Evolutionary conservation across 768 basidiomycete species (phyloP).

Genomic region (Collybia nuda): DNA sequence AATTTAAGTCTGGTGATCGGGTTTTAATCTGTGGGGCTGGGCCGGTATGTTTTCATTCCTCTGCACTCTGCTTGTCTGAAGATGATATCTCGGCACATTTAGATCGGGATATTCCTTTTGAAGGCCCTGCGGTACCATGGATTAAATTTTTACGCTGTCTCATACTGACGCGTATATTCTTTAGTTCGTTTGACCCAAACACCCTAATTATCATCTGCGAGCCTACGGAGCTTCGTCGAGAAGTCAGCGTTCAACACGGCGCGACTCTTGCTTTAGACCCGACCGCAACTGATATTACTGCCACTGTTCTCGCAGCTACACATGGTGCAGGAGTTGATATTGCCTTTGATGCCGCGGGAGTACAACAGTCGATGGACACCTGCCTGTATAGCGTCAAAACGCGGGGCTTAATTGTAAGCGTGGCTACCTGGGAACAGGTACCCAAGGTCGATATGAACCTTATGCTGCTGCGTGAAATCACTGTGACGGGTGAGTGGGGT

Average conservation of each 20-base stretch:
- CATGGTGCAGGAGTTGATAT: constrained; percentile 38
- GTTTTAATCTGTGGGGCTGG: constrained; percentile 43
- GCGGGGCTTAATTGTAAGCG: constrained; percentile 37
- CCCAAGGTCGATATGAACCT: constrained; percentile 35
- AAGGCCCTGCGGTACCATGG: constrained; percentile 32
- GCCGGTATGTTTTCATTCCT: constrained; percentile 28
- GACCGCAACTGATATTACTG: constrained; percentile 21
- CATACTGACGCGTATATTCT: background rate
- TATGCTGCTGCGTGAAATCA: constrained; percentile 35
- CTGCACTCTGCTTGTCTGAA: background rate
- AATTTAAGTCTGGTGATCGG: constrained; percentile 31
- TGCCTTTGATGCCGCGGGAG: constrained; percentile 47
- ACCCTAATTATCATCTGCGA: constrained; percentile 37
- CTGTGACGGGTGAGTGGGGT: constrained; percentile 29
- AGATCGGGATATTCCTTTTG: constrained; percentile 39
- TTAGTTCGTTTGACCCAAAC: constrained; percentile 25
- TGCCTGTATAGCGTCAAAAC: constrained; percentile 34
- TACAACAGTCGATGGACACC: constrained; percentile 34
- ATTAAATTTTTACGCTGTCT: background rate
- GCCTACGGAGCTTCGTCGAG: constrained; percentile 35
- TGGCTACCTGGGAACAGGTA: constrained; percentile 41
- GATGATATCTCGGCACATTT: background rate
- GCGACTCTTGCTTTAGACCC: constrained; percentile 40
- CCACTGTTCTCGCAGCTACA: constrained; percentile 24
- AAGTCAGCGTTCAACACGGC: constrained; percentile 33